Base-by-base conservation (phyloP, 176 grass and related monocot genomes). In the Oryza rufipogon region DNA sequence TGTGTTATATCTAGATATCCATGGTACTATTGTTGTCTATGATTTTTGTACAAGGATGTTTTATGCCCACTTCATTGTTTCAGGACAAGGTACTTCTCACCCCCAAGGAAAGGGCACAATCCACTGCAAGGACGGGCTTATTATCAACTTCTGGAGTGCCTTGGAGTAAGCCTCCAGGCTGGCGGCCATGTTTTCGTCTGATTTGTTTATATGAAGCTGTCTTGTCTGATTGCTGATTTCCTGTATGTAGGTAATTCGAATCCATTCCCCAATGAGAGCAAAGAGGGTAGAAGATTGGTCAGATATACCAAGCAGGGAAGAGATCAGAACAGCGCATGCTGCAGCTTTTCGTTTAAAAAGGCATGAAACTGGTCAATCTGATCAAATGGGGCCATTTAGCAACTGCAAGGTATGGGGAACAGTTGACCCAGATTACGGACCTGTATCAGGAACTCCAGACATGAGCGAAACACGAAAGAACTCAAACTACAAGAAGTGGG, bases 91-190 rank as follows among this genome's bases (percentile, higher is more conserved):
- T 99, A 99, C 79, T 99, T 99, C 77, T 92, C 93, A 81, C 8
- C 81, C 54, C 96, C 96, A 44, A 95, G 83, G 75, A 91, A 94
- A 78, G 96, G 96, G 13, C 96, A 99, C 66, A 99, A 95, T 88
- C 96, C 96, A 85, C 81, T 99, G 45, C 96, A 99, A 89, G 96
- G 96, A 16, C 84, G 96, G 32, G 93, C 93, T 44, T 99, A 99
- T 86, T 99, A 95, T 90, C 96, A 99, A 96, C 93, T 99, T 83
- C 72, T 96, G 58, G 96, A 99, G 58, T 99, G 96, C 80, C 96
- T 96, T 56, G 96, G 96, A 74, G 96, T 99, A 93, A 88, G 85
- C 25, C 26, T 83, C 65, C 71, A 28, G 6, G 70, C 41, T 86
- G 2, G 81, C 28, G 39, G 34, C 28, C 20, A 30, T 32, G 52